Evolutionary conservation across 345 rosid genomes (phyloP), one percentile per base, ranked within the genome.

Genomic region (Physaria fendleri): DNA sequence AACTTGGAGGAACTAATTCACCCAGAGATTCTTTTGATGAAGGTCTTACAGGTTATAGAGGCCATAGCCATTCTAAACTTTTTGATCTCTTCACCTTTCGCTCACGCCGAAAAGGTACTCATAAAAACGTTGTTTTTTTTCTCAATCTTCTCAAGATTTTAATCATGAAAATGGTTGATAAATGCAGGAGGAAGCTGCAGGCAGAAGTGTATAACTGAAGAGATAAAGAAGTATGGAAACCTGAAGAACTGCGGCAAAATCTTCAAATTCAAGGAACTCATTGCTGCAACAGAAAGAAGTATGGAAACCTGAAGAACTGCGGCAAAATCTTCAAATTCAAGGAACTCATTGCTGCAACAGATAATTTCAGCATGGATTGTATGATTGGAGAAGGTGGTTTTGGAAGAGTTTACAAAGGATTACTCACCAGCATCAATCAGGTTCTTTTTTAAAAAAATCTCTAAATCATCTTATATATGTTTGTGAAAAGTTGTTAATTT

Each of bases 361-460:
- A 80, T 6, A 68, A 83, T 64, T 86, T 81, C 73, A 66, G 75
- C 55, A 54, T 63, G 60, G 66, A 70, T 21, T 71, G 64, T 62
- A 56, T 77, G 62, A 18, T 83, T 4, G 90, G 90, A 6, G 84
- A 81, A 78, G 95, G 95, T 34, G 95, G 95, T 47, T 79, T 77
- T 3, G 85, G 87, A 41, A 70, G 75, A 40, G 87, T 86, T 14
- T 83, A 78, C 61, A 78, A 65, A 71, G 95, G 85, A 35, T 65
- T 71, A 42, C 59, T 86, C 29, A 67, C 40, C 16, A 60, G 53
- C 46, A 51, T 64, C 21, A 70, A 73, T 48, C 71, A 74, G 72
- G 85, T 76, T 53, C 59, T 24, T 41, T 52, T 6, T 50, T 27
- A 17, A n/a, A n/a, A n/a, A n/a, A n/a, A 46, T 32, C 9, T 69